phyloP scores from a whole-genome alignment of 345 rosid genomes.

The Hibiscus tridactylites region DNA sequence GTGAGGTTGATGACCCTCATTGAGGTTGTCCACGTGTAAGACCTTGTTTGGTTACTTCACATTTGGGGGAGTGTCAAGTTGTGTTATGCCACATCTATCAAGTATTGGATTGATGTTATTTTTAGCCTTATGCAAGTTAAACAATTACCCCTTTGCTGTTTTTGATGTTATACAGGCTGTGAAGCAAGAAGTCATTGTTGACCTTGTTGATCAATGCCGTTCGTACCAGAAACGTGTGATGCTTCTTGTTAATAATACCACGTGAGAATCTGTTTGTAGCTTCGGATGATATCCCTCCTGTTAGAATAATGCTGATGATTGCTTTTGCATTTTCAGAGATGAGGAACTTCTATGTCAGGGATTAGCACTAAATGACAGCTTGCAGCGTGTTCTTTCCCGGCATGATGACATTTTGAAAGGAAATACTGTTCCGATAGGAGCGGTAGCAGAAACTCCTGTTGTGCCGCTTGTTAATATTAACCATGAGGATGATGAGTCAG shows the following conservation, averaged over 20 bases:
- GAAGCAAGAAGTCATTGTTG: slow-evolving; percentile 83
- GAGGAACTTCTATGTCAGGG: slow-evolving; percentile 82
- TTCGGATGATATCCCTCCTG: background rate
- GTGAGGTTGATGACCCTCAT: background rate
- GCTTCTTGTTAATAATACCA: slow-evolving; percentile 67
- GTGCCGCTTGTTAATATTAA: slow-evolving; percentile 49
- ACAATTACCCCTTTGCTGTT: background rate
- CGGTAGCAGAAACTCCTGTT: slow-evolving; percentile 27
- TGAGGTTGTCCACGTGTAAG: too few species aligned
- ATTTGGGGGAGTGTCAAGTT: background rate
- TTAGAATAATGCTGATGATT: slow-evolving; percentile 17
- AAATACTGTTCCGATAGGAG: slow-evolving; percentile 28
- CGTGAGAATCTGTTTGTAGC: slow-evolving; percentile 37
- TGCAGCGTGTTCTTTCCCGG: slow-evolving; percentile 73
- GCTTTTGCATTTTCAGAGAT: slow-evolving; percentile 41
- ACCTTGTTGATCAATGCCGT: slow-evolving; percentile 85
- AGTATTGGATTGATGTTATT: background rate
- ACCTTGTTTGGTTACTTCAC: background rate
- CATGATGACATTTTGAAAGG: slow-evolving; percentile 83
- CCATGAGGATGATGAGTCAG: slow-evolving; percentile 76
- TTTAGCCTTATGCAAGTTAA: background rate
- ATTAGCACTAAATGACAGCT: slow-evolving; percentile 67
- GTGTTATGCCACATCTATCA: background rate
- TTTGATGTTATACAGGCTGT: slow-evolving; percentile 44
- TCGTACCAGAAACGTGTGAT: slow-evolving; percentile 72